Evolutionary conservation across 768 basidiomycete species (phyloP), one percentile per base, ranked within the genome.

Genomic region (Cystobasidium onofrii): DNA sequence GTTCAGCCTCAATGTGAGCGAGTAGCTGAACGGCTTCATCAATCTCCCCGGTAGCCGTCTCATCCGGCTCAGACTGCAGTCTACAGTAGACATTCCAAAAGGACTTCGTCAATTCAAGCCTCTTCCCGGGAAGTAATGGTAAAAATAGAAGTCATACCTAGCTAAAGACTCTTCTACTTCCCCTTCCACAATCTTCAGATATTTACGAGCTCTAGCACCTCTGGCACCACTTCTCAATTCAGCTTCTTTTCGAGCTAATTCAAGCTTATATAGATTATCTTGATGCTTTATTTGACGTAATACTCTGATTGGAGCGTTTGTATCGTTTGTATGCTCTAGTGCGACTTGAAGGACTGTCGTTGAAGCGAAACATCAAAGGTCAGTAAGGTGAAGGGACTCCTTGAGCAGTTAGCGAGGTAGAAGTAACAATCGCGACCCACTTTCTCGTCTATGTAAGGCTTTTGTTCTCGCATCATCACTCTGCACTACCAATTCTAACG

Each of bases 161-260:
- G 78, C 74, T 76, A 82, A 55, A 78, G 81, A 77, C 23, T 79
- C 80, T 2, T 78, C 81, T 9, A 86, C 78, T 23, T 80, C 79
- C 10, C 78, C 81, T 77, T 88, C 87, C 0, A 83, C 82, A 2
- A 79, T 81, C 23, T 86, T 81, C 31, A 86, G 81, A 18, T 84
- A 84, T 76, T 85, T 84, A 57, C 87, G 83, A 9, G 87, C 81
- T 29, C 78, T 75, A 61, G 78, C 78, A 13, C 81, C 81, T 55
- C 81, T 67, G 0, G 79, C 74, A 12, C 81, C 81, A 4, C 75
- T 76, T n/a, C 81, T 46, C 25, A 78, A 36, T 10, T 46, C 34
- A 0, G 81, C 81, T 1, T 78, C 57, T 27, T 64, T 43, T 29
- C 74, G 46, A 20, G 75, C 77, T 6, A 71, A 65, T 12, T 76